phyloP scores from a whole-genome alignment of 352 stramenopile genomes.

The Globisporangium camurandrum region DNA sequence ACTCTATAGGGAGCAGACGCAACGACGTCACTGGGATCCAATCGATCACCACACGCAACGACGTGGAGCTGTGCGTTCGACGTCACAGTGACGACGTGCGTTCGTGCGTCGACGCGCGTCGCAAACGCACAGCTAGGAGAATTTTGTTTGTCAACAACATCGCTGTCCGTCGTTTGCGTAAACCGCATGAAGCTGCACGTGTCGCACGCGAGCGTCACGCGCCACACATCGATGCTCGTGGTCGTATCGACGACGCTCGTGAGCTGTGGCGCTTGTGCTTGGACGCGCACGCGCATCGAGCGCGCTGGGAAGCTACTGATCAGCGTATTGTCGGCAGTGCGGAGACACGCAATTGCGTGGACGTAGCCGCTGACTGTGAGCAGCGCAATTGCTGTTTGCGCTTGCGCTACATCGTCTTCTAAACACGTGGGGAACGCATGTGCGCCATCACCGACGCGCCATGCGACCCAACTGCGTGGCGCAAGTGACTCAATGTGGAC shows the following conservation, averaged over 20 bases:
- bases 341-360: slow-evolving; percentile 44
- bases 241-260: slow-evolving; percentile 21
- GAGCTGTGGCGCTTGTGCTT: slow-evolving; percentile 25
- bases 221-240: slow-evolving; percentile 32
- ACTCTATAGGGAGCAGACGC: slow-evolving; percentile 21
- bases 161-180: not conserved
- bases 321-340: slow-evolving; percentile 16
- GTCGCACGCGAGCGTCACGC: slow-evolving; percentile 20
- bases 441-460: slow-evolving; percentile 40
- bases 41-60: slow-evolving; percentile 29
- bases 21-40: slow-evolving; percentile 27
- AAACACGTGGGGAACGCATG: slow-evolving; percentile 44
- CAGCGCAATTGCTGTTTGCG: slow-evolving; percentile 3
- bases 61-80: slow-evolving; percentile 33
- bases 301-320: slow-evolving; percentile 43
- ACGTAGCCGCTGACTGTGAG: slow-evolving; percentile 40
- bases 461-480: slow-evolving; percentile 38
- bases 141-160: too few relatives aligned
- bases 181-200: slow-evolving; percentile 50
- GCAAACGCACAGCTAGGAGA: slow-evolving; percentile 45
- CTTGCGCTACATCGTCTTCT: not conserved
- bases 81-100: slow-evolving; percentile 15
- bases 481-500: slow-evolving; percentile 34
- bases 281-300: slow-evolving; percentile 34
- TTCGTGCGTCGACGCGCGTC: slow-evolving; percentile 5